These are phyloP conservation scores for Begonia peltatifolia DNA, from an alignment of 306 rosid genomes.

Conservation along the genomic window DNA sequence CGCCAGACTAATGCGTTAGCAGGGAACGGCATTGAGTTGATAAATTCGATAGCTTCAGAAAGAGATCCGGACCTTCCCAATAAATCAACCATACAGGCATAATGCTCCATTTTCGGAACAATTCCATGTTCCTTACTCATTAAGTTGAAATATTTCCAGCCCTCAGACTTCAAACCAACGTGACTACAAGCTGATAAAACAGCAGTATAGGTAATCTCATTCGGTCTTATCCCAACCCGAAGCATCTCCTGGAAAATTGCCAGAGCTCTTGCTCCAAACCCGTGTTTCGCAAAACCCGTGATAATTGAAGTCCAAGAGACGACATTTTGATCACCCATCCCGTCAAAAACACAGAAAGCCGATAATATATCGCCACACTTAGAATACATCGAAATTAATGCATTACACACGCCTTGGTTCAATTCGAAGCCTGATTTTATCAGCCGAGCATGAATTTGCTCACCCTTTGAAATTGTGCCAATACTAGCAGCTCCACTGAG, in stretches of 20 bases:
- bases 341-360: slow-evolving; percentile 33
- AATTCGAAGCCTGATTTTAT: slow-evolving; percentile 29
- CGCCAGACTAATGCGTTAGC: slow-evolving; percentile 60
- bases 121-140: slow-evolving; percentile 31
- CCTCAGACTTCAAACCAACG: slow-evolving; percentile 39
- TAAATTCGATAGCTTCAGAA: slow-evolving; percentile 34
- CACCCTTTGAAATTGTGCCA: slow-evolving; percentile 40
- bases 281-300: slow-evolving; percentile 50
- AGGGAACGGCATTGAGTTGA: slow-evolving; percentile 39
- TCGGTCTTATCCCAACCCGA: slow-evolving; percentile 34
- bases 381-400: slow-evolving; percentile 57
- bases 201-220: slow-evolving; percentile 47
- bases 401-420: slow-evolving; percentile 26
- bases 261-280: slow-evolving; percentile 35
- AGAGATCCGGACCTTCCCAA: slow-evolving; percentile 54
- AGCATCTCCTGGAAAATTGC: slow-evolving; percentile 48
- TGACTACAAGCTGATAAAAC: slow-evolving; percentile 66
- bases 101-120: slow-evolving; percentile 52
- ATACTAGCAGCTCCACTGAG: slow-evolving; percentile 53
- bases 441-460: slow-evolving; percentile 38
- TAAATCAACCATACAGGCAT: slow-evolving; percentile 54
- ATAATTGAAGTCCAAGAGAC: slow-evolving; percentile 56
- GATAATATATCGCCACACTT: slow-evolving; percentile 49
- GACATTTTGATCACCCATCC: slow-evolving; percentile 31
- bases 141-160: slow-evolving; percentile 42